These are phyloP conservation scores for Thalassiosira livingstoniorum DNA, from an alignment of 352 stramenopile genomes.

Conservation along the genomic window DNA sequence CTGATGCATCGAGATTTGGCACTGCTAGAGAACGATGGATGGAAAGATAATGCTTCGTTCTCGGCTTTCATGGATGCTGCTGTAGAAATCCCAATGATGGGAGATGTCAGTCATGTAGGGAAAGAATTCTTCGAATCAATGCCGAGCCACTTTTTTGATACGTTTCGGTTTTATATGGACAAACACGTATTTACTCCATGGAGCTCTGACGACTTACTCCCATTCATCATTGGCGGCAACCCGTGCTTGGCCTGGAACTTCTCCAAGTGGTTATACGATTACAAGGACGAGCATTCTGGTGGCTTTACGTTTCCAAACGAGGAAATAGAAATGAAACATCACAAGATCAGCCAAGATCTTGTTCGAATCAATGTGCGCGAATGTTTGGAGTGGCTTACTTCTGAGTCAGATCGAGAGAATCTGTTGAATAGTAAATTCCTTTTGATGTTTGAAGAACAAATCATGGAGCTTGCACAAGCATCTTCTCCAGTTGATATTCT, in stretches of 20 bases:
- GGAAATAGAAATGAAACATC: slow-evolving; percentile 5
- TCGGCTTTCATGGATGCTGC: background rate
- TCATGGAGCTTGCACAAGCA: slow-evolving; percentile 1
- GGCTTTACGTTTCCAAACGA: background rate
- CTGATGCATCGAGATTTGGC: slow-evolving; percentile 22
- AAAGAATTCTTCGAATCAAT: slow-evolving; percentile 10
- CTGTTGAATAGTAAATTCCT: slow-evolving; percentile 14
- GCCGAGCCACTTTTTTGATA: slow-evolving; percentile 14
- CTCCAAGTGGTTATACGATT: background rate
- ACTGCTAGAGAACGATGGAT: slow-evolving; percentile 22
- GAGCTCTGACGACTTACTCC: slow-evolving; percentile 2
- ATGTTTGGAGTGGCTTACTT: slow-evolving; percentile 12
- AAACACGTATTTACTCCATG: slow-evolving; percentile 20
- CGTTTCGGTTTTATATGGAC: background rate
- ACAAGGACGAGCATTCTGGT: too few relatives aligned
- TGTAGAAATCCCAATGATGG: background rate
- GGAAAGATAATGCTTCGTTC: slow-evolving; percentile 19
- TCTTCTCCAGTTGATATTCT: slow-evolving; percentile 11
- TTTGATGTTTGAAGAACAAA: background rate
- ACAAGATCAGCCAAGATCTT: background rate
- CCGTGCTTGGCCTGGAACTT: too few relatives aligned
- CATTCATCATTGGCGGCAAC: slow-evolving; percentile 22
- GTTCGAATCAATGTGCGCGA: slow-evolving; percentile 4
- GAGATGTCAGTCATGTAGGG: background rate
- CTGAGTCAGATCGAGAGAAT: background rate